Percentiles rank a stretch among this genome's conserved stretches.
Evolutionary conservation across 495 filamentous ascomycete species (phyloP).

Genomic region (Penicillium paxilli): DNA sequence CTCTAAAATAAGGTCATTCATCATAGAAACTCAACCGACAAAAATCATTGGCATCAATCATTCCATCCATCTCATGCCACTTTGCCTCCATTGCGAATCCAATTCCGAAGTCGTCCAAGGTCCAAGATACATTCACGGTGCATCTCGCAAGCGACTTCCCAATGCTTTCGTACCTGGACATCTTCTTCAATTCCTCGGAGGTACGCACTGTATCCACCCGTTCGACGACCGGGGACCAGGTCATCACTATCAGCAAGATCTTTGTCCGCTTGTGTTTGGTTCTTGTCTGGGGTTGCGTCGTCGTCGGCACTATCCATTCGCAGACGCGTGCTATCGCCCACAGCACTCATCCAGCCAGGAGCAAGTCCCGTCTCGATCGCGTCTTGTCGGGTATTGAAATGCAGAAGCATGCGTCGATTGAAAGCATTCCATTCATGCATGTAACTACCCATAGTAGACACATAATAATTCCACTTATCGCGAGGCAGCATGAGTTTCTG

Average conservation of each 20-base stretch:
- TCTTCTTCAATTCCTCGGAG: constrained; percentile 63
- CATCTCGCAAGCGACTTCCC: constrained; percentile 62
- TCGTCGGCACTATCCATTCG: constrained; percentile 23
- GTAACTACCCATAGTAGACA: constrained; percentile 63
- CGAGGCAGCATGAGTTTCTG: constrained; percentile 33
- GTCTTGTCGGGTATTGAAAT: constrained; percentile 65
- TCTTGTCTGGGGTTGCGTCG: constrained; percentile 16
- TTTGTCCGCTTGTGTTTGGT: constrained; percentile 1
- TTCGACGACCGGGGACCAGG: constrained; percentile 28
- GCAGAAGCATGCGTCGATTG: constrained; percentile 61
- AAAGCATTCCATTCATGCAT: constrained; percentile 68
- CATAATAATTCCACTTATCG: constrained; percentile 59
- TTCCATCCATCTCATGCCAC: constrained; percentile 18
- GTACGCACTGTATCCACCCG: constrained; percentile 58
- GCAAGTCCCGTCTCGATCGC: constrained; percentile 50
- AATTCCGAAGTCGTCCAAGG: constrained; percentile 57
- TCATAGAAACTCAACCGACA: neutral
- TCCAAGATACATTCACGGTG: constrained; percentile 62
- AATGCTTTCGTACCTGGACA: constrained; percentile 58
- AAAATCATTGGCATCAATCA: too few species aligned
- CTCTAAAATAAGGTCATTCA: neutral
- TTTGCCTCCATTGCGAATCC: constrained; percentile 43
- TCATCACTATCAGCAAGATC: constrained; percentile 28
- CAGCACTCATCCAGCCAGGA: constrained; percentile 55
- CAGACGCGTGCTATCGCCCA: constrained; percentile 47